phyloP scores from a whole-genome alignment of 2,329 filamentous ascomycete genomes.

The Colletotrichum echinochloae region DNA sequence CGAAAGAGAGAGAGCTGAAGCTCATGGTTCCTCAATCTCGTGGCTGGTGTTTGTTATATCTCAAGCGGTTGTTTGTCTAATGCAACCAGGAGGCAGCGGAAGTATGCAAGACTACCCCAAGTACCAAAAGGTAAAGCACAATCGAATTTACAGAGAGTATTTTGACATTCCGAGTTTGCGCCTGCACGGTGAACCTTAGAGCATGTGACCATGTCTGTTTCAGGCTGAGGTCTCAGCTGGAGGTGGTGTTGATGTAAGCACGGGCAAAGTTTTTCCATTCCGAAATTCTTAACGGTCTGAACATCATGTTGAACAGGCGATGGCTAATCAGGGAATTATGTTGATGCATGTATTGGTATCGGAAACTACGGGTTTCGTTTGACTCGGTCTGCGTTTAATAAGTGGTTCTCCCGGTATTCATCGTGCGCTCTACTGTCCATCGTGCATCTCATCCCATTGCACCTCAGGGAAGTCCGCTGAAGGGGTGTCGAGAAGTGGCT shows the following conservation, averaged over 20 bases:
- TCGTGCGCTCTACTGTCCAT: not conserved
- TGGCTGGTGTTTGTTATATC: fast-evolving
- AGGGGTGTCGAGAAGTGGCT: constrained; percentile 26
- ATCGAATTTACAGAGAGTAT: not conserved
- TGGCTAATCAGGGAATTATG: not conserved
- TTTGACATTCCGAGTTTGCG: too few relatives aligned
- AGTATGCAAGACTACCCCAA: not conserved
- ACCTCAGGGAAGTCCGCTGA: constrained; percentile 31
- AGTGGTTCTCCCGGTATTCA: constrained; percentile 41
- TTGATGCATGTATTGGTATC: not conserved
- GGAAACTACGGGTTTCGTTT: not conserved
- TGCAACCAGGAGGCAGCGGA: too few relatives aligned
- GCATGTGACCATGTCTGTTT: constrained; percentile 8
- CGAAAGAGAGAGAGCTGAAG: constrained; percentile 7
- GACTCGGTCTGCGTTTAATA: not conserved
- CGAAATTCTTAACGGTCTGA: not conserved
- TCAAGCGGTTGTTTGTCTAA: not conserved
- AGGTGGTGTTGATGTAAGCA: not conserved
- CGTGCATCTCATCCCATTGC: constrained; percentile 20
- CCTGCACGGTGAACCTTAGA: not conserved
- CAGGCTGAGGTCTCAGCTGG: not conserved
- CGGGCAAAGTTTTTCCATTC: not conserved
- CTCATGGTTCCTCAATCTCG: not conserved
- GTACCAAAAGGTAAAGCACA: not conserved
- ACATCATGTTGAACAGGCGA: constrained; percentile 22